phyloP scores from a whole-genome alignment of 106 monocot species.

The Vanilla planifolia region DNA sequence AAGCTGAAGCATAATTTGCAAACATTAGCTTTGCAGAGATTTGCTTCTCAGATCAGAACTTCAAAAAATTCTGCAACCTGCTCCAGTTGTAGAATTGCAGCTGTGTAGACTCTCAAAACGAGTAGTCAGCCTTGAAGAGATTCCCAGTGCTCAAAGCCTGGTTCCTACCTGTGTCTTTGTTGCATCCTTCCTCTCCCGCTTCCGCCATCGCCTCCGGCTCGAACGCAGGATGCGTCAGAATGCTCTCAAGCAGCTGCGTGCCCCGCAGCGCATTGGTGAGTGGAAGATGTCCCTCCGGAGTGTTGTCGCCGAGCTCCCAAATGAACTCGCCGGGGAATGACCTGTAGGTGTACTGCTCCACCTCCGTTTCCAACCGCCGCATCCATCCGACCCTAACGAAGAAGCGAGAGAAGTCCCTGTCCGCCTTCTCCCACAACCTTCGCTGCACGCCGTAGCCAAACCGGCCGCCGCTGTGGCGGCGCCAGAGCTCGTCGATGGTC shows the following conservation, averaged over 20 bases:
- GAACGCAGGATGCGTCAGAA: conserved; percentile 81
- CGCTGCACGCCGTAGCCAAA: conserved; percentile 92
- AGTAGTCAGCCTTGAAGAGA: conserved; percentile 69
- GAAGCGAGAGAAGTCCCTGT: conserved; percentile 75
- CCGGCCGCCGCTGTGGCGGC: conserved; percentile 39
- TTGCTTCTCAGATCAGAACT: too few species aligned
- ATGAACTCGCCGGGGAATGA: conserved; percentile 78
- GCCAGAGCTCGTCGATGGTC: conserved; percentile 84
- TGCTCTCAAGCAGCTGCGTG: conserved; percentile 64
- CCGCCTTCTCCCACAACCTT: conserved; percentile 72
- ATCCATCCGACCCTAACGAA: conserved; percentile 89
- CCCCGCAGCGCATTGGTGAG: conserved; percentile 93
- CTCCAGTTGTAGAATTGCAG: too few species aligned
- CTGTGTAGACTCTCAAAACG: too few species aligned
- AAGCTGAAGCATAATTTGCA: too few species aligned
- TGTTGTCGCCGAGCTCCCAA: conserved; percentile 58
- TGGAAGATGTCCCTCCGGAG: conserved; percentile 87
- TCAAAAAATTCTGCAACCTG: too few species aligned
- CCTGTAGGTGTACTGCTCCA: conserved; percentile 83
- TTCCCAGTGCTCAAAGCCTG: conserved; percentile 15
- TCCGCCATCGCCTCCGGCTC: conserved; percentile 21
- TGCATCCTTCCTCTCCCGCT: neutral
- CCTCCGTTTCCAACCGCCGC: conserved; percentile 78
- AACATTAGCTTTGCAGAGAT: too few species aligned
- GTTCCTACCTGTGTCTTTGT: conserved; percentile 14